These are phyloP conservation scores for Rugonectria rugulosa DNA, from an alignment of 2,329 filamentous ascomycete species.

Conservation along the genomic window DNA sequence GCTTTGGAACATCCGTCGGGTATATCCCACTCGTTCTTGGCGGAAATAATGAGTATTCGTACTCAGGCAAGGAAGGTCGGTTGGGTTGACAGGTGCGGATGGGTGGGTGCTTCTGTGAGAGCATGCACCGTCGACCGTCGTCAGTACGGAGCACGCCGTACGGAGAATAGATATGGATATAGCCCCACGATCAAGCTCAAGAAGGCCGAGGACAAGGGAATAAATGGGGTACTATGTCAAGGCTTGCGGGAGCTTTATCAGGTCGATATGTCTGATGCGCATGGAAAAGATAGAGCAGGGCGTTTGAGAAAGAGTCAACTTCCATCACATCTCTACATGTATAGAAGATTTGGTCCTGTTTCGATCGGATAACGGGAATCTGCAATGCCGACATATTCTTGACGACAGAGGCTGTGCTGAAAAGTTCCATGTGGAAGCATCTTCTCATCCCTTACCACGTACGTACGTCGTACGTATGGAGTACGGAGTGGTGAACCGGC, in stretches of 20 bases:
- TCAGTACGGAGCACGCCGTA: too few species aligned
- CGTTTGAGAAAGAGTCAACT: too few species aligned
- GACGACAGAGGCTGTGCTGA: neutral
- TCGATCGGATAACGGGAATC: slow-evolving; percentile 6
- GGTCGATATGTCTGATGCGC: neutral
- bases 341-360: neutral
- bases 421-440: too few species aligned
- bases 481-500: too few species aligned
- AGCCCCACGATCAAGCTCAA: neutral
- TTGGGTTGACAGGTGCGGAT: too few species aligned
- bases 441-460: too few species aligned
- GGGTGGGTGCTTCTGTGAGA: too few species aligned
- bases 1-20: slow-evolving; percentile 2
- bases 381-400: neutral
- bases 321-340: neutral
- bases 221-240: too few species aligned
- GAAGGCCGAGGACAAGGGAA: neutral
- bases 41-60: neutral
- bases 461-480: too few species aligned
- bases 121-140: too few species aligned
- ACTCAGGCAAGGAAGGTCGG: too few species aligned
- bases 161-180: neutral
- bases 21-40: slow-evolving; percentile 1
- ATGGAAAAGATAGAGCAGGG: too few species aligned
- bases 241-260: neutral